These are phyloP conservation scores for Terana coerulea DNA, from an alignment of 768 basidiomycete species.

Conservation along the genomic window DNA sequence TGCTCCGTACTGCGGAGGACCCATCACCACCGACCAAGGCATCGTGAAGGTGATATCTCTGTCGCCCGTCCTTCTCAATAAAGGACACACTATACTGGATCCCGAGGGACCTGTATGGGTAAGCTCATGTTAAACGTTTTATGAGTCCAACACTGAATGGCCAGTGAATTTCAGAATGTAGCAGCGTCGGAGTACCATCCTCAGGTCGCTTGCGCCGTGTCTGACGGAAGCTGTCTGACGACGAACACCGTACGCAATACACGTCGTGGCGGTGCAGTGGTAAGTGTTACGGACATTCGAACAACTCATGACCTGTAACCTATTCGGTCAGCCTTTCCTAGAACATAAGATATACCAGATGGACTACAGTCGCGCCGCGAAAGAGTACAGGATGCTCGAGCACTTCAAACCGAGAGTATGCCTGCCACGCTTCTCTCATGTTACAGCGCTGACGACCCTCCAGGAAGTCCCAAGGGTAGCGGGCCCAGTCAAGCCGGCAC, in stretches of 20 bases:
- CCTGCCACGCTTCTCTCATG: neutral
- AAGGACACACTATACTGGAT: conserved; percentile 68
- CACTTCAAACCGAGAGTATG: conserved; percentile 70
- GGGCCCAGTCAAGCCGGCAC: conserved; percentile 32
- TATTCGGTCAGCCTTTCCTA: conserved; percentile 66
- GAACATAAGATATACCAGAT: conserved; percentile 80
- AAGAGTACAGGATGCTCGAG: conserved; percentile 87
- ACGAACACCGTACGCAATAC: conserved; percentile 69
- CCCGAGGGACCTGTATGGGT: conserved; percentile 86
- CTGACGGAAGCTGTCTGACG: conserved; percentile 79
- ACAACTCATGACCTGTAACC: no score
- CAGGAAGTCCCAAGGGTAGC: conserved; percentile 51
- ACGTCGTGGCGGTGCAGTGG: conserved; percentile 67
- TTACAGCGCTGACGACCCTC: neutral
- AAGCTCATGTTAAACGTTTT: conserved; percentile 20
- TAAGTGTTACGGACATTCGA: conserved; percentile 36
- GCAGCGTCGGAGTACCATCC: conserved; percentile 83
- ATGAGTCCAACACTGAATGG: neutral
- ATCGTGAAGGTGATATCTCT: conserved; percentile 75
- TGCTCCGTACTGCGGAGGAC: conserved; percentile 64
- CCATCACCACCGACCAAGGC: conserved; percentile 80
- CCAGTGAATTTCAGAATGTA: conserved; percentile 57
- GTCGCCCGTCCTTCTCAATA: conserved; percentile 68
- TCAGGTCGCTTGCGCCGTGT: conserved; percentile 75
- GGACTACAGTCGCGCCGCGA: conserved; percentile 75